Base-by-base conservation (phyloP, 306 rosid species). In the Pterocarpus macrocarpus region DNA sequence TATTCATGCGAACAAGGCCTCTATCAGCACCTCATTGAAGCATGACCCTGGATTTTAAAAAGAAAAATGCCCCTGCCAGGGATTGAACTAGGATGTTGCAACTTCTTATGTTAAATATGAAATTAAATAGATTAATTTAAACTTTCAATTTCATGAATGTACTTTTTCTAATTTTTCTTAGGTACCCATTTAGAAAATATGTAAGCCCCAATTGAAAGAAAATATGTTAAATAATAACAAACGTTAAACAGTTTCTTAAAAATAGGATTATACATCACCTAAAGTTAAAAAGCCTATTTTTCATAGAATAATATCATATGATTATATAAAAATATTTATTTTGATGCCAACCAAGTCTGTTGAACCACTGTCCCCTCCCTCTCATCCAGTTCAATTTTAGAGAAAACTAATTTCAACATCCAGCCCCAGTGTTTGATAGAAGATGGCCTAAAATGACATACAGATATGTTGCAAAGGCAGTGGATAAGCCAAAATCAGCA, bases 361-460 rank as follows among this genome's bases (percentile, higher is more conserved):
- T 38, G 59, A 63, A 82, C 57, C 49, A 71, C 66, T 53, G 56
- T 39, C 53, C 69, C 67, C 52, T 49, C 78, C 50, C 70, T 30
- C 52, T 63, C 47, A 55, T 75, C 43, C 33, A 63, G 61, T 70
- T 76, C 61, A 66, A 72, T 12, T 64, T 76, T 67, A 0, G 62
- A 83, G 2, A 49, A 22, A 22, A 76, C 53, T 64, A 66, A 62
- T 73, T 80, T 76, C 65, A 65, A 43, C 71, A 72, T 57, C 36
- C 35, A n/a, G 63, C 61, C 8, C n/a, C 4, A n/a, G 30, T n/a
- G 55, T 44, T 22, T 36, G 32, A 72, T 62, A 45, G 64, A 43
- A 71, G 65, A 76, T 56, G 73, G 47, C 80, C 77, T 61, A 64
- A 65, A 84, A 73, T 17, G 56, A 53, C 65, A 67, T 64, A 32